Conservation (phyloP, 441 rosid species). For the Jatropha multifida region DNA sequence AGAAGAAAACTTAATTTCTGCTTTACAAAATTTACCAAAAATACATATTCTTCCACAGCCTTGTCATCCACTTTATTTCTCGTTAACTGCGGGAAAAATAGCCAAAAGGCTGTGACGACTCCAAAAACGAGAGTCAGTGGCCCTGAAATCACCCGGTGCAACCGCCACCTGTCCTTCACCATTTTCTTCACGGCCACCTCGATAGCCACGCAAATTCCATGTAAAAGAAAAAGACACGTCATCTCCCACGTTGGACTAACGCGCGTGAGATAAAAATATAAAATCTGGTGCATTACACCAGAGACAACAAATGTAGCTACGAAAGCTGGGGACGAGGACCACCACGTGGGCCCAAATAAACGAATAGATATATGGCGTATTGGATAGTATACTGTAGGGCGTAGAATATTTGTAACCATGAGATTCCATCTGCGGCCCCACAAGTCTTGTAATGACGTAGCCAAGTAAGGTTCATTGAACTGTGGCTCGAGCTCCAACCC, state of each 20-base stretch:
- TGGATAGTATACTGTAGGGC: slow-evolving; percentile 20
- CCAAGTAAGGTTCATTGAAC: slow-evolving; percentile 20
- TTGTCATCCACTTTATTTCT: slow-evolving; percentile 28
- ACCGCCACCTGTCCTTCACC: background rate
- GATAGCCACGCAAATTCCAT: background rate
- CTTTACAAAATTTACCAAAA: background rate
- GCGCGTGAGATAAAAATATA: slow-evolving; percentile 14
- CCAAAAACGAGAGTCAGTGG: slow-evolving; percentile 23
- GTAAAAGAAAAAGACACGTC: slow-evolving; percentile 6
- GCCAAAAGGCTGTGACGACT: slow-evolving; percentile 27
- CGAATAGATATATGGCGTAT: background rate
- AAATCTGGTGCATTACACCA: slow-evolving; percentile 12
- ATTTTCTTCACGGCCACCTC: slow-evolving; percentile 12
- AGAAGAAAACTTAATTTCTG: background rate
- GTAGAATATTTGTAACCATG: slow-evolving; percentile 8
- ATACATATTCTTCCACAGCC: slow-evolving; percentile 16
- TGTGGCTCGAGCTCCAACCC: slow-evolving; percentile 21
- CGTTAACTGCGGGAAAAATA: slow-evolving; percentile 32
- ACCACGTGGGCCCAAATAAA: background rate
- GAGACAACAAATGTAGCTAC: slow-evolving; percentile 14
- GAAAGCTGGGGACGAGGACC: slow-evolving; percentile 7
- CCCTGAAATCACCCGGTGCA: slow-evolving; percentile 4
- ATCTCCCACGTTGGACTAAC: slow-evolving; percentile 21
- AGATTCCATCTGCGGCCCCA: slow-evolving; percentile 28
- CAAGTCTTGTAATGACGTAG: slow-evolving; percentile 23